phyloP scores from a whole-genome alignment of 805 yeast genomes.

The Starmerella etchellsii region DNA sequence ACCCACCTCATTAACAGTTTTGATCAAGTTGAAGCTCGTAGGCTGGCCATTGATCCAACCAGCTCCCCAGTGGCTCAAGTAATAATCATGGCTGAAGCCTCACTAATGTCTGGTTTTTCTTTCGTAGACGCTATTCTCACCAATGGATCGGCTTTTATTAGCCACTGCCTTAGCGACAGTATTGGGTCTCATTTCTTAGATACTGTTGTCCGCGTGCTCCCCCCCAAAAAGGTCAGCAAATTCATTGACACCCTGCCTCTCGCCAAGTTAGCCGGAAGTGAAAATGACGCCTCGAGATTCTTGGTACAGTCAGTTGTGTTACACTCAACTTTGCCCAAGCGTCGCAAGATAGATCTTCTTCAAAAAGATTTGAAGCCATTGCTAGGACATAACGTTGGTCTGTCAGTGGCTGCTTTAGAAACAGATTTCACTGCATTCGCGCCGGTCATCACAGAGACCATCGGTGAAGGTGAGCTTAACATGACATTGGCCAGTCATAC shows the following conservation, averaged over 20 bases:
- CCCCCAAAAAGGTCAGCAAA: slow-evolving; percentile 57
- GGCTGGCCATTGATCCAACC: slow-evolving; percentile 59
- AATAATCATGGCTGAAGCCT: slow-evolving; percentile 13
- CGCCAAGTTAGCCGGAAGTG: slow-evolving; percentile 60
- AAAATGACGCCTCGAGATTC: slow-evolving; percentile 54
- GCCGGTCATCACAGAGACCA: slow-evolving; percentile 11
- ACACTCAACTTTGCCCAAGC: slow-evolving; percentile 19
- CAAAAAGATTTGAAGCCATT: slow-evolving; percentile 1
- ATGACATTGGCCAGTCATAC: slow-evolving; percentile 13
- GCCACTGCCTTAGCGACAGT: slow-evolving; percentile 67
- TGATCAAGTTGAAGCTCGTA: slow-evolving; percentile 45
- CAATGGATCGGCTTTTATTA: slow-evolving; percentile 58
- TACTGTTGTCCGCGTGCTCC: slow-evolving; percentile 49
- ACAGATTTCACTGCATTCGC: slow-evolving; percentile 19
- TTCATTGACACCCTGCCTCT: slow-evolving; percentile 54
- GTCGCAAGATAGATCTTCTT: slow-evolving; percentile 9
- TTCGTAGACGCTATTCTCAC: slow-evolving; percentile 10
- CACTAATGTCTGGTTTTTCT: slow-evolving; percentile 8
- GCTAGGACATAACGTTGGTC: not conserved
- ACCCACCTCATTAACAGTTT: slow-evolving; percentile 22
- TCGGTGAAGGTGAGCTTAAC: slow-evolving; percentile 4
- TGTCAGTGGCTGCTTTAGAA: slow-evolving; percentile 7
- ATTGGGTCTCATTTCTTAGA: slow-evolving; percentile 93
- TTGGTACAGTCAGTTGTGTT: slow-evolving; percentile 56
- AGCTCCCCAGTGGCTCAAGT: slow-evolving; percentile 66